phyloP scores from a whole-genome alignment of 2,329 filamentous ascomycete species.

The Penicillium fuscoglaucum region DNA sequence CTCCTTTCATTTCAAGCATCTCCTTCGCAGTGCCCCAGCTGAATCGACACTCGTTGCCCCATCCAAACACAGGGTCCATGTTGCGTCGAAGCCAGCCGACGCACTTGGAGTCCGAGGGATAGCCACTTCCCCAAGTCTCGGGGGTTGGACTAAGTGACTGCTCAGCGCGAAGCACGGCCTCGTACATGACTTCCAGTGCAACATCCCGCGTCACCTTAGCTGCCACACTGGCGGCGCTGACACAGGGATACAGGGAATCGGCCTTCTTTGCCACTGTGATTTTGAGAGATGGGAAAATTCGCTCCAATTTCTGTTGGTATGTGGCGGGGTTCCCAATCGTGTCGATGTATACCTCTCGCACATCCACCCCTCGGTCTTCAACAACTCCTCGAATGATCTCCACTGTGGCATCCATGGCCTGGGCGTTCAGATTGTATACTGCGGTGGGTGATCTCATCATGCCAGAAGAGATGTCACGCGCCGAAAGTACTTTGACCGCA shows the following conservation, averaged over 20 bases:
- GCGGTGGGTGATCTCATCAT: slow-evolving; percentile 64
- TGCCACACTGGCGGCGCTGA: slow-evolving; percentile 89
- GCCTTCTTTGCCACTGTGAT: slow-evolving; percentile 87
- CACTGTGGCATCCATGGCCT: slow-evolving; percentile 90
- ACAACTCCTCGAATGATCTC: slow-evolving; percentile 76
- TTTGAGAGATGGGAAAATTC: slow-evolving; percentile 74
- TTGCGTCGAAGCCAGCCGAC: slow-evolving; percentile 77
- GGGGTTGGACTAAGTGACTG: slow-evolving; percentile 33
- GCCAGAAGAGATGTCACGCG: slow-evolving; percentile 74
- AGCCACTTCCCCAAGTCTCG: slow-evolving; percentile 82
- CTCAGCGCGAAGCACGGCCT: slow-evolving; percentile 46
- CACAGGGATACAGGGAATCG: slow-evolving; percentile 86
- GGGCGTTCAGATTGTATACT: slow-evolving; percentile 88
- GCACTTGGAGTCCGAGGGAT: slow-evolving; percentile 83
- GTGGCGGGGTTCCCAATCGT: slow-evolving; percentile 80
- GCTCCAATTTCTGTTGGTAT: slow-evolving; percentile 82
- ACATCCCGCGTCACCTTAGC: slow-evolving; percentile 95
- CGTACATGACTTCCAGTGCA: slow-evolving; percentile 77
- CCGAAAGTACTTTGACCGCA: slow-evolving; percentile 78
- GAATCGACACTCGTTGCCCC: slow-evolving; percentile 89
- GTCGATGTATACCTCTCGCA: slow-evolving; percentile 90
- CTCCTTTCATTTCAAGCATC: slow-evolving; percentile 75
- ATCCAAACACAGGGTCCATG: slow-evolving; percentile 93
- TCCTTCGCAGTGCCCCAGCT: slow-evolving; percentile 97
- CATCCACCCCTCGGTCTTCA: slow-evolving; percentile 69